These are phyloP conservation scores for Gnomoniopsis smithogilvyi DNA, from an alignment of 2,329 filamentous ascomycete species.

Conservation along the genomic window DNA sequence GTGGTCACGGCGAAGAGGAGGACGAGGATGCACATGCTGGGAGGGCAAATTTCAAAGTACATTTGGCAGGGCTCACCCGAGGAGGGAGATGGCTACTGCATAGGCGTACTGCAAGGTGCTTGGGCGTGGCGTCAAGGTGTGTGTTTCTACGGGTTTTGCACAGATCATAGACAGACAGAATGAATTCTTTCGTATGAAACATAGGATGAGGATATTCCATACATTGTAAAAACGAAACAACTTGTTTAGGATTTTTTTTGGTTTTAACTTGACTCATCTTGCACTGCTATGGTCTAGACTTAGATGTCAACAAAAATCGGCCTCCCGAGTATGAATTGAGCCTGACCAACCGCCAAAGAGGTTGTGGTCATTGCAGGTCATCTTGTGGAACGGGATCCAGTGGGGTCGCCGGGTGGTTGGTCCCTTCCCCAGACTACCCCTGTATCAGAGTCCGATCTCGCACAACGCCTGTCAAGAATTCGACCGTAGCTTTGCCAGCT, in stretches of 20 bases:
- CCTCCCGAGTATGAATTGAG: no score
- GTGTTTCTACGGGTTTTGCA: background rate
- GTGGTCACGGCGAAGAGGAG: background rate
- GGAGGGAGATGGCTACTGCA: background rate
- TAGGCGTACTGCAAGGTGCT: constrained; percentile 11
- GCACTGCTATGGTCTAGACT: no score
- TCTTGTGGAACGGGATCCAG: background rate
- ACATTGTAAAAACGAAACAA: no score
- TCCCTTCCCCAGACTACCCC: constrained; percentile 1
- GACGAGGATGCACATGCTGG: background rate
- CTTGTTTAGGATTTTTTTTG: no score
- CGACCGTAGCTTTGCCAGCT: constrained; percentile 14
- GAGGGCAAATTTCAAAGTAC: background rate
- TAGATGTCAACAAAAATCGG: no score
- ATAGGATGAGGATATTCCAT: background rate
- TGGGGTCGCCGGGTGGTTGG: background rate
- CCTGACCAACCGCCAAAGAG: background rate
- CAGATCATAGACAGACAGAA: constrained; percentile 6
- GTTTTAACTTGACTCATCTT: no score
- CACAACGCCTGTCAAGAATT: constrained; percentile 9
- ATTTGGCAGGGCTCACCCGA: background rate
- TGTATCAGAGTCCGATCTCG: background rate
- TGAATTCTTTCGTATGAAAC: background rate
- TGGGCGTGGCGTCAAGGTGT: background rate
- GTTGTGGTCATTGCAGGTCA: background rate